These are phyloP conservation scores for Phanerochaete sordida DNA, from an alignment of 768 basidiomycete species.

Conservation along the genomic window DNA sequence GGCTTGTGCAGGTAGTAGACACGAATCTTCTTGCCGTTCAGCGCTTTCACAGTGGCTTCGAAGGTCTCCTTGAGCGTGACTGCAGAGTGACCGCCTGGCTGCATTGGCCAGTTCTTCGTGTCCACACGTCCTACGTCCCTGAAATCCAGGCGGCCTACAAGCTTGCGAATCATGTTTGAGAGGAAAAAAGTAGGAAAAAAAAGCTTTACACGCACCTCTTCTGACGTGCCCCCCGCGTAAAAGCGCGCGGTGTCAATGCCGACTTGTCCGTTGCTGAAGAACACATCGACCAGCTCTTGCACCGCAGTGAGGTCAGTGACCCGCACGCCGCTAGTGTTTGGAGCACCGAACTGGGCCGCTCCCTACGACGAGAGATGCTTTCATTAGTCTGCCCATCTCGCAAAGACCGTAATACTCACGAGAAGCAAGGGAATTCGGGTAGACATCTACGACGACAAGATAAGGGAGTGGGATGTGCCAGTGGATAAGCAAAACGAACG, in stretches of 20 bases:
- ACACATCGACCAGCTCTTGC: background rate
- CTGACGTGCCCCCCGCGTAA: constrained; percentile 3
- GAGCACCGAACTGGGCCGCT: background rate
- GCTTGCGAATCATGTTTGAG: background rate
- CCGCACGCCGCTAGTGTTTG: background rate
- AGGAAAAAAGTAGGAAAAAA: too few relatives aligned
- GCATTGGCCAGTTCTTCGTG: constrained; percentile 38
- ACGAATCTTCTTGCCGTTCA: constrained; percentile 44
- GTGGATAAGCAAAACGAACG: too few relatives aligned
- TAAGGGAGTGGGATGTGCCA: too few relatives aligned
- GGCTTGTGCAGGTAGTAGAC: constrained; percentile 61
- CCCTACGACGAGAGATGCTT: background rate
- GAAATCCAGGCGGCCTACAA: constrained; percentile 1
- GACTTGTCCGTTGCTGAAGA: background rate
- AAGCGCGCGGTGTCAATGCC: constrained; percentile 6
- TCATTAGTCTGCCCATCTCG: background rate
- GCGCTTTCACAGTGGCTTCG: constrained; percentile 39
- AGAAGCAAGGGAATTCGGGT: constrained; percentile 40
- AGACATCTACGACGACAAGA: too few relatives aligned
- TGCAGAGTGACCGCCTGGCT: constrained; percentile 40
- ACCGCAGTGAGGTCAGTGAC: background rate
- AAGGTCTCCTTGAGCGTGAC: constrained; percentile 40
- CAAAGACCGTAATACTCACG: constrained; percentile 18
- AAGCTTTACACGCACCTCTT: constrained; percentile 5
- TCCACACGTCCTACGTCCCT: background rate